Evolutionary conservation across 2,329 filamentous ascomycete genomes (phyloP), one percentile per base, ranked within the genome.

Genomic region (Fusarium sarcochroum): DNA sequence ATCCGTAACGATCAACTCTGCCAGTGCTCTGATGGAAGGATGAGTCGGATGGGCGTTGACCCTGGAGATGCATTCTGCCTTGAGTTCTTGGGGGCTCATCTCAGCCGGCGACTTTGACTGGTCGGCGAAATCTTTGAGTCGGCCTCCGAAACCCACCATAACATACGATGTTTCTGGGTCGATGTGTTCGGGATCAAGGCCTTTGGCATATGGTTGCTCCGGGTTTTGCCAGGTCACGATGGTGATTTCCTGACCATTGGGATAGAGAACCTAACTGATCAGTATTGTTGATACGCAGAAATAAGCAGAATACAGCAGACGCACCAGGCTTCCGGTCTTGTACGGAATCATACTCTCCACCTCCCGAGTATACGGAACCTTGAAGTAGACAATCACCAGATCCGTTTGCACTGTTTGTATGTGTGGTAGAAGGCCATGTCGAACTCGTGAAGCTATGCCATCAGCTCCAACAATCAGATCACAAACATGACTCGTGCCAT

Each of bases 141-240:
- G 47, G 47, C 47, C 37, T 4, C 47, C 47, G 21, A 50, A 50
- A n/a, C 47, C 47, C 14, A 50, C 32, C 47, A 38, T 50, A 38
- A 50, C 47, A 20, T 50, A 50, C 15, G 34, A 50, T n/a, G 21
- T 27, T 27, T 50, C 47, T 50, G 34, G 34, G 18, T 50, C 34
- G 34, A 50, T 50, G 7, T 50, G 47, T 5, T 38, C 10, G 17
- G 47, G 47, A 17, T 50, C 47, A 6, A 50, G 47, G 11, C 47
- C 34, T 34, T 38, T 50, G 21, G 47, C 47, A 11, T 38, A 50
- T 25, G 47, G 47, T 17, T 50, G 34, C 34, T 50, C 47, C 11
- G 47, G 47, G 23, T 50, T 50, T 18, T 50, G 47, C 47, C 47
- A 50, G 18, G 47, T 38, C 47, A 50, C 37, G 11, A 50, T 50